Conservation (phyloP, 495 filamentous ascomycete genomes). For the Mytilinidion resinicola region DNA sequence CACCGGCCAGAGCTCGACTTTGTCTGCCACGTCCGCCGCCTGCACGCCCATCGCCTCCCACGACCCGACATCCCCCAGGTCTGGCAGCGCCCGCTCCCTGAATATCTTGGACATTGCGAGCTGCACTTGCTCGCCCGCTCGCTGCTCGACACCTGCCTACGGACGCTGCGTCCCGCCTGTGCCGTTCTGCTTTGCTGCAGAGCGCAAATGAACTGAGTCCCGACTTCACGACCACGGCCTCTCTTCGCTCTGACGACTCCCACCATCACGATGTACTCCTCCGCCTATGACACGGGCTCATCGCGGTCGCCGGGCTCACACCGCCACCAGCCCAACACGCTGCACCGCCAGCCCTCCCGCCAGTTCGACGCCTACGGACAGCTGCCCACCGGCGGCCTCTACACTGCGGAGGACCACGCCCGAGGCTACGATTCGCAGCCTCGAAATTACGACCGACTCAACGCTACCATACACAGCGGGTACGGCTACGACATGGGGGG, state of each 20-base stretch:
- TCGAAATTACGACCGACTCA: slow-evolving; percentile 26
- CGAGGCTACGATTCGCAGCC: slow-evolving; percentile 18
- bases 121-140: no score
- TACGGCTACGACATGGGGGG: slow-evolving; percentile 21
- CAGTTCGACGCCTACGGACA: slow-evolving; percentile 51
- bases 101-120: no score
- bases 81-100: no score
- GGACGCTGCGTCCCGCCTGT: background rate
- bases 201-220: background rate
- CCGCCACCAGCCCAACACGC: slow-evolving; percentile 56
- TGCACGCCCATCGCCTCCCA: no score
- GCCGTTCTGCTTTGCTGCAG: background rate
- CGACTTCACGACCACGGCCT: background rate
- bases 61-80: no score
- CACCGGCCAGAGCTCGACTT: no score
- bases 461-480: slow-evolving; percentile 24
- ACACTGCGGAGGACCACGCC: slow-evolving; percentile 28
- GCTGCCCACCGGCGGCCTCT: slow-evolving; percentile 21
- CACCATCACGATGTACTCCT: slow-evolving; percentile 52
- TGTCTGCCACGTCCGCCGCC: no score
- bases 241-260: slow-evolving; percentile 43
- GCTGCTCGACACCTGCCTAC: background rate
- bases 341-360: slow-evolving; percentile 61
- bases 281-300: slow-evolving; percentile 47
- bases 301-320: slow-evolving; percentile 57